These are phyloP conservation scores for Kwoniella newhampshirensis DNA, from an alignment of 768 basidiomycete species.

Conservation along the genomic window DNA sequence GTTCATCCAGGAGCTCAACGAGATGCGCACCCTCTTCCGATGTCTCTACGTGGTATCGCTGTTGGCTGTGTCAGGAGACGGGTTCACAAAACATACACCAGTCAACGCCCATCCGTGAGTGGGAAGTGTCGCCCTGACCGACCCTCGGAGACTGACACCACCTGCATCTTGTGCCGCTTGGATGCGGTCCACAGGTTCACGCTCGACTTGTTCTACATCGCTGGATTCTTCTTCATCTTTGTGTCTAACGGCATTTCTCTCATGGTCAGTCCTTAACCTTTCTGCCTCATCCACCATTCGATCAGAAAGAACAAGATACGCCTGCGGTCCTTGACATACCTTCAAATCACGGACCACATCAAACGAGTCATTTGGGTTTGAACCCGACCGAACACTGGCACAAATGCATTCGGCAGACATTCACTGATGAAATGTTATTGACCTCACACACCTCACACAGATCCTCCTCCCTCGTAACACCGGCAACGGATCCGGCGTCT, in stretches of 20 bases:
- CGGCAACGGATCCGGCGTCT: slow-evolving; percentile 18
- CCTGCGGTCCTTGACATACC: neutral
- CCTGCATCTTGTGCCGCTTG: neutral
- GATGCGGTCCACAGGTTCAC: slow-evolving; percentile 24
- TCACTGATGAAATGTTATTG: neutral
- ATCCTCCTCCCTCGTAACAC: slow-evolving; percentile 41
- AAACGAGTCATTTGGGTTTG: too few relatives aligned
- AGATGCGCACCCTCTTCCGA: slow-evolving; percentile 33
- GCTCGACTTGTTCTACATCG: slow-evolving; percentile 26
- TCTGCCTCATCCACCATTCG: neutral
- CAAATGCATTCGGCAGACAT: too few relatives aligned
- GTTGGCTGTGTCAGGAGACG: slow-evolving; percentile 31
- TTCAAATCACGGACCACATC: too few relatives aligned
- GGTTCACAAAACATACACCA: slow-evolving; percentile 23
- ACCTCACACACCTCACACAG: too few relatives aligned
- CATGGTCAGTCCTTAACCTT: slow-evolving; percentile 28
- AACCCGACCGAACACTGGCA: neutral
- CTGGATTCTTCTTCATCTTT: slow-evolving; percentile 34
- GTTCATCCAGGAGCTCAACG: slow-evolving; percentile 26
- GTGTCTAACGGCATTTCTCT: slow-evolving; percentile 35
- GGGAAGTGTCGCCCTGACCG: neutral
- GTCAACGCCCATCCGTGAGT: slow-evolving; percentile 36
- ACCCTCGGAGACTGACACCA: neutral
- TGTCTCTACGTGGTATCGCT: slow-evolving; percentile 29
- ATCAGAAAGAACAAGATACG: neutral